These are phyloP conservation scores for Narthecium ossifragum DNA, from an alignment of 106 monocot genomes.

Conservation along the genomic window DNA sequence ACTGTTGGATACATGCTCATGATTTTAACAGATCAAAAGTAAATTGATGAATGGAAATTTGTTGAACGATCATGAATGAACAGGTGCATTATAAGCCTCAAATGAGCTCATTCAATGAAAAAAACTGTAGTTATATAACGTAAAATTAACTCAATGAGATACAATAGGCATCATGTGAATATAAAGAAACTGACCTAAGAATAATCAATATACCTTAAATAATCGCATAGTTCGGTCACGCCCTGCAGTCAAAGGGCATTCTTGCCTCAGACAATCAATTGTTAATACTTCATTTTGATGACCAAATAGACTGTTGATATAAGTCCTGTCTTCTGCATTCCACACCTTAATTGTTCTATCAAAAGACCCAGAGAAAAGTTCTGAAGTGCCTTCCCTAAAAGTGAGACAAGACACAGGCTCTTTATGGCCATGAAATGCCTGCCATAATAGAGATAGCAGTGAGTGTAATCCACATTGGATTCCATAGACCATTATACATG, in stretches of 20 bases:
- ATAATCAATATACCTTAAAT: slow-evolving; percentile 53
- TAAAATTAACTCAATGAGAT: no score
- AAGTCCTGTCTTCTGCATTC: slow-evolving; percentile 90
- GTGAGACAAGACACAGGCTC: slow-evolving; percentile 81
- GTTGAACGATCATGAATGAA: no score
- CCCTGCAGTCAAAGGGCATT: slow-evolving; percentile 70
- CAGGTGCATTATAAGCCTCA: no score
- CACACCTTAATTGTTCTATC: slow-evolving; percentile 90
- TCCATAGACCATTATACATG: no score
- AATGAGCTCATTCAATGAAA: no score
- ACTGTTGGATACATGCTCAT: no score
- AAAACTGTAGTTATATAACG: no score
- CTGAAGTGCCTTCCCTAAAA: slow-evolving; percentile 74
- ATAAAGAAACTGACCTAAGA: neutral
- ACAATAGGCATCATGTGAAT: no score
- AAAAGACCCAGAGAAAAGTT: slow-evolving; percentile 92
- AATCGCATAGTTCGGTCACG: slow-evolving; percentile 78
- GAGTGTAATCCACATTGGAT: no score
- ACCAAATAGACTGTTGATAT: slow-evolving; percentile 84
- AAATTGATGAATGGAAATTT: no score
- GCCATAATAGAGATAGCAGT: slow-evolving; percentile 19
- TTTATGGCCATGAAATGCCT: slow-evolving; percentile 97
- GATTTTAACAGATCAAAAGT: no score
- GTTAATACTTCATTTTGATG: slow-evolving; percentile 90
- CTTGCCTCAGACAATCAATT: slow-evolving; percentile 80